Base-by-base conservation (phyloP, 1,284 basidiomycete genomes). In the Leccinum fuscescens region DNA sequence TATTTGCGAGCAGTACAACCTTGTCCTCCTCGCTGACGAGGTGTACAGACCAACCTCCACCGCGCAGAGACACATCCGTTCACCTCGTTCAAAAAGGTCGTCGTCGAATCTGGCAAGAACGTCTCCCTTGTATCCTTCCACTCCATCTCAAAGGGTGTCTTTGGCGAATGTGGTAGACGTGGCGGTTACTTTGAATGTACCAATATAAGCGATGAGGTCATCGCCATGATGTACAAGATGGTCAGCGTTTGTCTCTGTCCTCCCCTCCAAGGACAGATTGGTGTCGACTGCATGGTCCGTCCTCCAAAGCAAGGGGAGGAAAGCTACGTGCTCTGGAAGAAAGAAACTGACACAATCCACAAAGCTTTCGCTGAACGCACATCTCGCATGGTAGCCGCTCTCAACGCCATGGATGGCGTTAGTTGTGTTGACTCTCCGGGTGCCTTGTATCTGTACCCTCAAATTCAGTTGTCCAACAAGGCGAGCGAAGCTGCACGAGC, bases 31-130 rank as follows among this genome's bases (percentile, higher is more conserved):
- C 64, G 95, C 95, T 0, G 95, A 98, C 74, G 95, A 98, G 75
- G 95, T 98, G 9, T 97, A 98, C 95, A 98, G 76, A 80, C 80
- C 67, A 98, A 98, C 80, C 84, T 97, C 54, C 96, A 96, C 78
- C 80, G 83, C 56, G 79, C 78, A 48, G 70, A 76, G 6, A 78
- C 79, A 1, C 85, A 90, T 73, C 85, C 92, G 0, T 98, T 98
- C 82, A 85, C 87, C 56, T 94, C 92, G 7, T 97, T 98, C 85
- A 97, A 97, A 76, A 89, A 94, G 76, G 82, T 93, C 59, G 83
- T 96, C 3, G 78, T 82, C 50, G 78, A 83, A 61, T 76, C 88
- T 61, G 77, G 82, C 66, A 88, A 84, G 51, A 81, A 80, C 64
- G 78, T 95, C 63, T 86, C 93, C 54, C 86, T 98, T 71, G 82